Evolutionary conservation across 371 early-diverging fungal species (phyloP), one percentile per base, ranked within the genome.

Genomic region (Rhizopus arrhizus): DNA sequence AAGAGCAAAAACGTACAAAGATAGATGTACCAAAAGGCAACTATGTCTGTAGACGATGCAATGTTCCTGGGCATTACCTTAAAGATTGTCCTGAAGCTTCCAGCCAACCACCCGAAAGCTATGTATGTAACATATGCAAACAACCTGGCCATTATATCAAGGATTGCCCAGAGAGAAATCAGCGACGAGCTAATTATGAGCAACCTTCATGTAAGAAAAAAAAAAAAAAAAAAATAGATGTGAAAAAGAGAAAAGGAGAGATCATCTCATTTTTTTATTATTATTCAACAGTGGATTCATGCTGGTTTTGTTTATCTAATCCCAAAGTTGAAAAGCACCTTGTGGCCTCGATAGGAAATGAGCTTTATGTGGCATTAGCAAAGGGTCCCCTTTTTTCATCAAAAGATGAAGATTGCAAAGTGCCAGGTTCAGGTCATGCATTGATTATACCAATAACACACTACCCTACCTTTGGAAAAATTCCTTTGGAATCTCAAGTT

Each of bases 261-360:
- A 45, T 28, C 58, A 12, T 2, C 42, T 29, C 29, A 48, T 7
- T 53, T 28, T 15, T 53, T 36, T 41, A 9, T 28, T 11, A 48
- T 36, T 22, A 15, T 31, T 33, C 28, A 5, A 9, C 63, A 77
- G 73, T 74, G 53, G 65, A 70, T 34, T 75, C 85, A 2, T 95
- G 95, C 68, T 95, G 95, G 95, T 95, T 95, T 74, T 95, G 95
- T 65, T 74, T 93, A 38, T 78, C 90, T 6, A 91, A 91, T 58
- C 91, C 91, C 0, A 84, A 87, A 41, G 69, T 90, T 5, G 90
- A 88, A 57, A 89, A 89, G 70, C 93, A 93, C 64, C 69, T 95
- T 58, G 85, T 95, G 60, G 83, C 88, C 5, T 82, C 87, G 7
- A 85, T 93, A 69, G 90, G 89, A 3, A 65, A 67, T 2, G 88